Percentiles rank a stretch among this genome's conserved stretches.
phyloP scores from a whole-genome alignment of 495 filamentous ascomycete species.

The Penicillium paradoxum region DNA sequence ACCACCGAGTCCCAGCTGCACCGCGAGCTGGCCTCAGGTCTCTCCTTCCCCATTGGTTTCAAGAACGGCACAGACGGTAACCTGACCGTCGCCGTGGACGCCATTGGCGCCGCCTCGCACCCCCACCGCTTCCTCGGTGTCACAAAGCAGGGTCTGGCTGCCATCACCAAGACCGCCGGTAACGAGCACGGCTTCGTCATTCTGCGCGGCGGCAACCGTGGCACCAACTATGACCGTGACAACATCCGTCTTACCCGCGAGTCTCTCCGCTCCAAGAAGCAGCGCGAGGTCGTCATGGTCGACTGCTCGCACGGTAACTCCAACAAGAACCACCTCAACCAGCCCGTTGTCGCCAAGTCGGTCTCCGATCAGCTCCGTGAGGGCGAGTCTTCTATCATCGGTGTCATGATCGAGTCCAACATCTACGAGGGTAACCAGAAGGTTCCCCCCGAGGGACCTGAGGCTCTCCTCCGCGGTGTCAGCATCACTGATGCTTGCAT shows the following conservation, averaged over 20 bases:
- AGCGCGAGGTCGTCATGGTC: conserved; percentile 90
- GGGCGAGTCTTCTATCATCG: conserved; percentile 84
- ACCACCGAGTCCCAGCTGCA: conserved; percentile 98
- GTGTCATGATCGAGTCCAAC: conserved; percentile 98
- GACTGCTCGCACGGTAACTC: conserved; percentile 90
- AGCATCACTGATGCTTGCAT: conserved; percentile 98
- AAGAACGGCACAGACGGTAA: conserved; percentile 99
- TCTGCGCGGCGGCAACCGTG: conserved; percentile 81
- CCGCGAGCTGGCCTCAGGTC: conserved; percentile 90
- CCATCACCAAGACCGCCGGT: conserved; percentile 85
- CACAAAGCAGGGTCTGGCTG: conserved; percentile 95
- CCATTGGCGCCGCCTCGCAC: conserved; percentile 84
- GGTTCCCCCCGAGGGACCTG: conserved; percentile 76
- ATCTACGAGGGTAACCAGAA: conserved; percentile 96
- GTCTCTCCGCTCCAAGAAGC: conserved; percentile 75
- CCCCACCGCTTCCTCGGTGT: conserved; percentile 98
- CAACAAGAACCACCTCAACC: conserved; percentile 68
- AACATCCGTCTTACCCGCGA: conserved; percentile 75
- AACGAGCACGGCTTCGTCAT: conserved; percentile 98
- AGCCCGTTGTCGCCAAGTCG: conserved; percentile 82
- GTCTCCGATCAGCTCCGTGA: conserved; percentile 80
- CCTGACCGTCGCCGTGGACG: conserved; percentile 90
- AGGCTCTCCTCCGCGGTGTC: conserved; percentile 81
- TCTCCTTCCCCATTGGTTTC: conserved; percentile 97
- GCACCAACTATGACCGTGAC: conserved; percentile 90